Percentiles rank a stretch among this genome's conserved stretches.
These are phyloP conservation scores for Mycena rebaudengoi DNA, from an alignment of 768 basidiomycete genomes.

Conservation along the genomic window DNA sequence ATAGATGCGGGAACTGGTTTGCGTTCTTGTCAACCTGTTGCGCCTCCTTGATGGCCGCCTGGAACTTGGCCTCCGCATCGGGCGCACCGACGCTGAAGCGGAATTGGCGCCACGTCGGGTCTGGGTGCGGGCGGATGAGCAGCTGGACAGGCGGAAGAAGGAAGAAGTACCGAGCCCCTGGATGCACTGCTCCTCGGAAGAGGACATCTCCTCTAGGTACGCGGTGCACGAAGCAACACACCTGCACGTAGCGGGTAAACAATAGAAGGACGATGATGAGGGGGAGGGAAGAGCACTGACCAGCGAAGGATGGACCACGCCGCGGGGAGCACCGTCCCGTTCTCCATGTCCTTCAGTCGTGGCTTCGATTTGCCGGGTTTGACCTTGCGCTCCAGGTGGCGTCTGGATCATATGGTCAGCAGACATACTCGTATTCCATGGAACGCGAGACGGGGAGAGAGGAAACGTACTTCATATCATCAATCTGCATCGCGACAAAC, in stretches of 20 bases:
- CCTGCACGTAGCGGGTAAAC: slow-evolving; percentile 41
- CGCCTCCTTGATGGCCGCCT: slow-evolving; percentile 51
- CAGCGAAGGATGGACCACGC: slow-evolving; percentile 75
- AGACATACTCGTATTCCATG: no score
- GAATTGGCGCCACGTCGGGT: slow-evolving; percentile 65
- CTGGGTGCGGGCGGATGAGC: slow-evolving; percentile 36
- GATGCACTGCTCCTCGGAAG: slow-evolving; percentile 59
- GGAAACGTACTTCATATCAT: slow-evolving; percentile 58
- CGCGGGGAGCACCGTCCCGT: slow-evolving; percentile 57
- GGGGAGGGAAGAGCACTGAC: slow-evolving; percentile 39
- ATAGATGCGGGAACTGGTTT: slow-evolving; percentile 53
- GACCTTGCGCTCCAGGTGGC: slow-evolving; percentile 60
- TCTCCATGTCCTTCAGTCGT: slow-evolving; percentile 57
- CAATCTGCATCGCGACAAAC: slow-evolving; percentile 41
- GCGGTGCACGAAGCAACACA: slow-evolving; percentile 79
- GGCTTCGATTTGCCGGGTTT: slow-evolving; percentile 61
- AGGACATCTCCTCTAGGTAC: slow-evolving; percentile 69
- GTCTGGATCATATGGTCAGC: slow-evolving; percentile 15
- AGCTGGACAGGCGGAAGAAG: not conserved
- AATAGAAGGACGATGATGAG: not conserved
- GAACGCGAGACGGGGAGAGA: no score
- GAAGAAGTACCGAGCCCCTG: slow-evolving; percentile 56
- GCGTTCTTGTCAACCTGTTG: slow-evolving; percentile 49
- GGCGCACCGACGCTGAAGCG: slow-evolving; percentile 77
- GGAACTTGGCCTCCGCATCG: slow-evolving; percentile 74